Evolutionary conservation across 441 rosid genomes (phyloP), one percentile per base, ranked within the genome.

Genomic region (Syzygium syzygioides): DNA sequence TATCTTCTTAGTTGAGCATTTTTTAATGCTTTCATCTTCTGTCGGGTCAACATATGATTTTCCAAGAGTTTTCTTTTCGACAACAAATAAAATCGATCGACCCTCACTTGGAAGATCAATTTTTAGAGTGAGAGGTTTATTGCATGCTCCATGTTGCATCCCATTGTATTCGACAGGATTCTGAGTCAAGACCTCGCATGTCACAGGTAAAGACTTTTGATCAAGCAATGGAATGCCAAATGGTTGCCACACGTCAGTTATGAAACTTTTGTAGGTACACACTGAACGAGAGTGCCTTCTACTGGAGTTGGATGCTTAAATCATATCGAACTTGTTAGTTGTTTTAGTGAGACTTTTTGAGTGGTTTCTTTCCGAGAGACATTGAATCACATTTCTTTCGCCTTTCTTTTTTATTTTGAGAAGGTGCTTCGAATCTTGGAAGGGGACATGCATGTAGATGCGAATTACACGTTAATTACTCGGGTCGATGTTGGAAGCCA

Each of bases 51-150:
- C 88, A 86, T 59, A 90, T 45, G 92, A 68, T 89, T 90, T 94
- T 68, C 88, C 93, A 86, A 92, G 62, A 2, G 97, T 94, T 62
- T 45, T 95, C 96, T 95, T 96, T 88, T 95, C 94, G 11, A 96
- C 96, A 41, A 95, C 97, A 79, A 95, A 95, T 3, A 96, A 94
- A 56, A 96, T 9, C 7, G 48, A 45, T 45, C 2, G 48, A 45
- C 48, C 9, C 48, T 45, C 9, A 2, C 48, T 45, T 45, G 9
- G 9, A 9, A 45, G 48, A 45, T 45, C 48, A 45, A 7, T 45
- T 45, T 45, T 45, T 9, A 45, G 0, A 45, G 48, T 2, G 0
- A 45, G 48, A 45, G 48, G 48, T 45, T 45, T 45, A 45, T 7
- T 45, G 2, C 48, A 45, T 45, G 9, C 48, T 7, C 48, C 48